Conservation (phyloP, 1,284 basidiomycete genomes). For the Flammula alnicola region DNA sequence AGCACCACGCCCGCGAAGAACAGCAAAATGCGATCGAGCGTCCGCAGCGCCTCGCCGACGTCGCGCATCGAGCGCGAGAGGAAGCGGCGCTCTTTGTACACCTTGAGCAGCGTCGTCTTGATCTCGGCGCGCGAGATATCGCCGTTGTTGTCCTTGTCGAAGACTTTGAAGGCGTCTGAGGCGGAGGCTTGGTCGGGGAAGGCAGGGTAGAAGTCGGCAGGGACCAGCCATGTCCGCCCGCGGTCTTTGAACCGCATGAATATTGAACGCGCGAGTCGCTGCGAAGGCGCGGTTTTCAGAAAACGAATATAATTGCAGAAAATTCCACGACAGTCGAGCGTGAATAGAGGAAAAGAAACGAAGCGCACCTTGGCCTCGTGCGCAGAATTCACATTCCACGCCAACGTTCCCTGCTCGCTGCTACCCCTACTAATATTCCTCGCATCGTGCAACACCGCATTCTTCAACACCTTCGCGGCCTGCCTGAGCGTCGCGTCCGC, state of each 20-base stretch:
- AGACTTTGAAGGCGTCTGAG: conserved; percentile 72
- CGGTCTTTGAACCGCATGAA: conserved; percentile 64
- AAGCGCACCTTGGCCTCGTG: conserved; percentile 70
- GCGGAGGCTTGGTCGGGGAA: conserved; percentile 63
- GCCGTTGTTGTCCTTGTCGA: conserved; percentile 78
- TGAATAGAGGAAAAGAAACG: neutral
- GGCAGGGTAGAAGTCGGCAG: conserved; percentile 73
- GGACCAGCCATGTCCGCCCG: conserved; percentile 62
- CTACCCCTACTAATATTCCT: conserved; percentile 66
- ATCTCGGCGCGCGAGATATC: conserved; percentile 81
- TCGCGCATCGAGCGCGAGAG: conserved; percentile 76
- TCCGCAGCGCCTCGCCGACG: conserved; percentile 64
- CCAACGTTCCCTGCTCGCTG: conserved; percentile 40
- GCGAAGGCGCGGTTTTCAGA: too few relatives aligned
- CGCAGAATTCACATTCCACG: conserved; percentile 58
- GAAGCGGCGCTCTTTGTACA: conserved; percentile 79
- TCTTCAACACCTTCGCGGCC: conserved; percentile 69
- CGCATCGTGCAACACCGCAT: conserved; percentile 73
- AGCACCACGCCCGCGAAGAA: conserved; percentile 65
- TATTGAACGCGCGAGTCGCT: conserved; percentile 73
- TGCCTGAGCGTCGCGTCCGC: conserved; percentile 47
- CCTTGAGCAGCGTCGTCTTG: conserved; percentile 69
- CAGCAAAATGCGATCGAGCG: conserved; percentile 65
- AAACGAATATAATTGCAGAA: conserved; percentile 5
- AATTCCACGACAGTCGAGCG: neutral